Conservation (phyloP, 2,329 filamentous ascomycete genomes). For the Colletotrichum euphorbiae region DNA sequence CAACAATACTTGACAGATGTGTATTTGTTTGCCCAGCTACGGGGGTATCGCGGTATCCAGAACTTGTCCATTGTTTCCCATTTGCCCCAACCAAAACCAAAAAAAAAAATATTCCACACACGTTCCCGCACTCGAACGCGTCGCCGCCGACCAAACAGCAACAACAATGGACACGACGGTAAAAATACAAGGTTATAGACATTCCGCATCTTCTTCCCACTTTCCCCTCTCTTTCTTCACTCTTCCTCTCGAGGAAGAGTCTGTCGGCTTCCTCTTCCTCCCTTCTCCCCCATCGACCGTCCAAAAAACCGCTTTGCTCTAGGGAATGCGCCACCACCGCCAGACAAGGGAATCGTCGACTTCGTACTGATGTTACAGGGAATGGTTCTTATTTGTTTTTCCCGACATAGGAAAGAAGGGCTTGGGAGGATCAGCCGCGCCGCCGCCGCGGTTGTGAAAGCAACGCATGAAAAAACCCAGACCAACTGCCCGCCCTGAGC, state of each 20-base stretch:
- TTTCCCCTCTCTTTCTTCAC: background rate
- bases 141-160: slow-evolving; percentile 33
- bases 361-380: slow-evolving; percentile 37
- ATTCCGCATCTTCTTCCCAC: background rate
- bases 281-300: background rate
- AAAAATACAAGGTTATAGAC: too few relatives aligned
- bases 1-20: background rate
- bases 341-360: slow-evolving; percentile 29
- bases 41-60: too few relatives aligned
- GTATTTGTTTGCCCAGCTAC: background rate
- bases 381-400: slow-evolving; percentile 1
- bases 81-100: slow-evolving; percentile 3
- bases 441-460: background rate
- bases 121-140: background rate
- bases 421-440: too few relatives aligned
- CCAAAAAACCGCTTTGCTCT: background rate
- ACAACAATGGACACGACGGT: slow-evolving; percentile 14
- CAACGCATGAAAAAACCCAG: background rate
- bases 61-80: slow-evolving; percentile 11
- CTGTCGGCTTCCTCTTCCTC: background rate
- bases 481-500: slow-evolving; percentile 3
- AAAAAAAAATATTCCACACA: background rate
- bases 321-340: slow-evolving; percentile 28
- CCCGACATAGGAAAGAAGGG: too few relatives aligned
- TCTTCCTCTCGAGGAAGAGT: background rate